Conservation (phyloP, 768 basidiomycete genomes). For the Tephrocybe sp. region DNA sequence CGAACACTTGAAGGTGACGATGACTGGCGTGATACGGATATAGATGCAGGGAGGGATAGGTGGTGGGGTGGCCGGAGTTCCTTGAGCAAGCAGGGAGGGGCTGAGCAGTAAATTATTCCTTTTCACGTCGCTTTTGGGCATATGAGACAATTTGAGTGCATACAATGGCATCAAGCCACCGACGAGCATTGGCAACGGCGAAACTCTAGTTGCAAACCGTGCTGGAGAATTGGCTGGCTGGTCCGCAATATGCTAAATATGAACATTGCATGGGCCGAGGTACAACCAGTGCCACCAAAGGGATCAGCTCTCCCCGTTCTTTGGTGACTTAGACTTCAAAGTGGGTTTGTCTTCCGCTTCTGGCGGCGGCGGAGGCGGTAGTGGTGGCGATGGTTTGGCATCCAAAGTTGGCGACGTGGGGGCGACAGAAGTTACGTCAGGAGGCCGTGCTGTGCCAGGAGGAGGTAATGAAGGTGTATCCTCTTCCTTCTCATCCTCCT, state of each 20-base stretch:
- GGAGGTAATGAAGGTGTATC: background rate
- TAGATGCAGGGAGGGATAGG: too few relatives aligned
- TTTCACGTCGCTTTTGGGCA: background rate
- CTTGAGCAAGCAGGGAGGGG: background rate
- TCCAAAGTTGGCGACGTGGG: background rate
- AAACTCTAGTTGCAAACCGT: background rate
- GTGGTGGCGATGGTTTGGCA: background rate
- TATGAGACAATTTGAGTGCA: background rate
- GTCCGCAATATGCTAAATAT: background rate
- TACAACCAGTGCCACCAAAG: background rate
- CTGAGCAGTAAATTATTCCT: background rate
- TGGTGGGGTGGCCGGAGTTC: background rate
- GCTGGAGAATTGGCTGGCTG: background rate
- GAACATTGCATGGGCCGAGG: background rate
- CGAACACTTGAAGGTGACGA: background rate
- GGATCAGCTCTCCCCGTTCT: background rate
- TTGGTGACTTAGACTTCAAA: background rate
- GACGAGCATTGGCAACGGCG: background rate
- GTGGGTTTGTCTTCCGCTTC: background rate
- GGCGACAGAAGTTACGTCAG: background rate
- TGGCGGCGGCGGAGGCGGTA: background rate
- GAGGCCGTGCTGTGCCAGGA: conserved; percentile 1
- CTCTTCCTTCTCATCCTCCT: background rate
- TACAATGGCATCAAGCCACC: too few relatives aligned
- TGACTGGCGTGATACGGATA: too few relatives aligned